These are phyloP conservation scores for Cardamine resedifolia DNA, from an alignment of 345 rosid genomes.

Conservation along the genomic window DNA sequence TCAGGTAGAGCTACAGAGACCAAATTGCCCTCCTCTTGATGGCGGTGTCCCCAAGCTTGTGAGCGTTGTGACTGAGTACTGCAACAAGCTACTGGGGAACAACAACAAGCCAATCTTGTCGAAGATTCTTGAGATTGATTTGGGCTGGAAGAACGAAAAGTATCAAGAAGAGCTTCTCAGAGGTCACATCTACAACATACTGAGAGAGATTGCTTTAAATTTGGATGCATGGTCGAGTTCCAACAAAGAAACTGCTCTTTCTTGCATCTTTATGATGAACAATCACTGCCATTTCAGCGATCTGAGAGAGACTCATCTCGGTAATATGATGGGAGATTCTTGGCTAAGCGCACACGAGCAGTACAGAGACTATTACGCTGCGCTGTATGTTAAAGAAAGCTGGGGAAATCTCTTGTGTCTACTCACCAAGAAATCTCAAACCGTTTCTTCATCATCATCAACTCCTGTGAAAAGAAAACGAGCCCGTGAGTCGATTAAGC, in stretches of 20 bases:
- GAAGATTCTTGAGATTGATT: constrained; percentile 54
- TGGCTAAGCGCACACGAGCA: constrained; percentile 71
- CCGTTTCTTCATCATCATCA: constrained; percentile 20
- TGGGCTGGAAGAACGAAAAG: constrained; percentile 64
- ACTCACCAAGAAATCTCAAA: constrained; percentile 32
- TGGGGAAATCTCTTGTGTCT: constrained; percentile 54
- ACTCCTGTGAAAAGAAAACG: constrained; percentile 27
- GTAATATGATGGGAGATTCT: constrained; percentile 73
- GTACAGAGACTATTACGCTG: constrained; percentile 65
- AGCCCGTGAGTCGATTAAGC: constrained; percentile 38
- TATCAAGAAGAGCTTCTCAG: constrained; percentile 49
- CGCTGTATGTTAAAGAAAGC: constrained; percentile 57
- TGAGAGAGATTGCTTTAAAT: constrained; percentile 65
- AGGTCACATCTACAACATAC: constrained; percentile 48
- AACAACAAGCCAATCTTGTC: constrained; percentile 53
- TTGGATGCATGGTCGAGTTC: constrained; percentile 73
- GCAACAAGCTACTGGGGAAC: constrained; percentile 57
- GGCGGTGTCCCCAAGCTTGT: constrained; percentile 65
- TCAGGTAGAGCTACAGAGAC: constrained; percentile 69
- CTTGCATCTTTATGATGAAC: constrained; percentile 87
- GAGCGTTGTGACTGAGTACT: constrained; percentile 62
- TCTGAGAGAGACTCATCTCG: constrained; percentile 62
- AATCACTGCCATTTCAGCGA: constrained; percentile 64
- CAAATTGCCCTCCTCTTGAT: constrained; percentile 51
- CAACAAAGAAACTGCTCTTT: constrained; percentile 42